These are phyloP conservation scores for Microdochium paspali DNA, from an alignment of 2,329 filamentous ascomycete species.

Conservation along the genomic window DNA sequence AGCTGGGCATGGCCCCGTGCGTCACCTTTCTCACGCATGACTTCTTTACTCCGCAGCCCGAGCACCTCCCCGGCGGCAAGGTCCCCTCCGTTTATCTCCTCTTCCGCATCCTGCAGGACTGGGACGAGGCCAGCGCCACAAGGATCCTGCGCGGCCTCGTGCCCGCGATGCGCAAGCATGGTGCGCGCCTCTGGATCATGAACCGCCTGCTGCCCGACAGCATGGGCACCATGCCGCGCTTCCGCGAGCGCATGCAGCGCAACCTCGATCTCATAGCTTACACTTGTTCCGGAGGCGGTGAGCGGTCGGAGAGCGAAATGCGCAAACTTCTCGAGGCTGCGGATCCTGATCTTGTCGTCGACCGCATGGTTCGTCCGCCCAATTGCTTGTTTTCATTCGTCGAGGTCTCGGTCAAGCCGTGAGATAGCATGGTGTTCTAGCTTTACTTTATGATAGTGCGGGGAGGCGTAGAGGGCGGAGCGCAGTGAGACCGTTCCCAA, in stretches of 20 bases:
- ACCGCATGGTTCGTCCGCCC: neutral
- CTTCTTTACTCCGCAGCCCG: slow-evolving; percentile 25
- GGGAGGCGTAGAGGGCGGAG: no score
- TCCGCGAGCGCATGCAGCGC: slow-evolving; percentile 5
- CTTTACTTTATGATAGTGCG: no score
- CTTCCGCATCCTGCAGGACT: slow-evolving; percentile 28
- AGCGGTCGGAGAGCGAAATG: slow-evolving; percentile 5
- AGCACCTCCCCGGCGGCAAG: slow-evolving; percentile 6
- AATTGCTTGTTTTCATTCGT: neutral
- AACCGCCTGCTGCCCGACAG: slow-evolving; percentile 7
- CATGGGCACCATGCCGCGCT: slow-evolving; percentile 1
- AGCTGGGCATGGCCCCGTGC: slow-evolving; percentile 6
- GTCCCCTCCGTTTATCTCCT: slow-evolving; percentile 22
- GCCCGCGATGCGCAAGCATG: slow-evolving; percentile 18
- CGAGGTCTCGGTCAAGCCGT: neutral
- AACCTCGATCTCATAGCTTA: slow-evolving; percentile 8
- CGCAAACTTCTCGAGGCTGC: slow-evolving; percentile 3
- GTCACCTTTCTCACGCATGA: slow-evolving; percentile 20
- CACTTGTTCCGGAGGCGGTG: slow-evolving; percentile 6
- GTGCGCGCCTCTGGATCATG: slow-evolving; percentile 4
- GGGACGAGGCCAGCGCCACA: slow-evolving; percentile 23
- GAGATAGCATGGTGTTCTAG: no score
- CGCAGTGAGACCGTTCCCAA: no score
- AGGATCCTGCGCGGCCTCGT: slow-evolving; percentile 21
- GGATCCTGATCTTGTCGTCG: slow-evolving; percentile 4